A percentile compares a stretch with the other conserved stretches of the same genome.
Conservation (phyloP, 768 basidiomycete species). For the Termitomyces heimii region DNA sequence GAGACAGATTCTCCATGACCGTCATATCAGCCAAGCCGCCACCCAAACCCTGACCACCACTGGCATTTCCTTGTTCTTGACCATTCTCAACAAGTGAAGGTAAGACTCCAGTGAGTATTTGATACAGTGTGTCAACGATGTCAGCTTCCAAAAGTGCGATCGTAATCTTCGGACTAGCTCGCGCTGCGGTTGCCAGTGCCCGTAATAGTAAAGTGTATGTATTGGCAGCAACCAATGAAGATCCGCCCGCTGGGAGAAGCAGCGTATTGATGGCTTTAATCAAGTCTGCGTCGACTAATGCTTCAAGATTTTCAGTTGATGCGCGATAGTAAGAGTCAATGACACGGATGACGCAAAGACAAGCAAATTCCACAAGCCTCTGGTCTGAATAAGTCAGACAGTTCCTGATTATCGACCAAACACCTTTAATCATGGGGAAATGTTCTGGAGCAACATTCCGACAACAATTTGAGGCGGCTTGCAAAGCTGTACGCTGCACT, state of each 20-base stretch:
- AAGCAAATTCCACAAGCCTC: slow-evolving; percentile 95
- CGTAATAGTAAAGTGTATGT: slow-evolving; percentile 88
- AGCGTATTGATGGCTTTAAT: slow-evolving; percentile 83
- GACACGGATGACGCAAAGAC: slow-evolving; percentile 89
- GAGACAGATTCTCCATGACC: slow-evolving; percentile 95
- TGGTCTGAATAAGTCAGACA: slow-evolving; percentile 91
- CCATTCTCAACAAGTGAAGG: slow-evolving; percentile 55
- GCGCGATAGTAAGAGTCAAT: slow-evolving; percentile 89
- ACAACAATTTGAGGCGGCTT: slow-evolving; percentile 96
- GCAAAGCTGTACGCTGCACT: slow-evolving; percentile 93
- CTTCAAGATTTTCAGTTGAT: slow-evolving; percentile 81
- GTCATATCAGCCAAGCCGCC: slow-evolving; percentile 94
- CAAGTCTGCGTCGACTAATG: slow-evolving; percentile 71
- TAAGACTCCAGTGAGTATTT: slow-evolving; percentile 91
- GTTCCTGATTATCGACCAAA: slow-evolving; percentile 90
- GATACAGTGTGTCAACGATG: slow-evolving; percentile 88
- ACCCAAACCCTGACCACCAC: slow-evolving; percentile 71
- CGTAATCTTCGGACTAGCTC: slow-evolving; percentile 84
- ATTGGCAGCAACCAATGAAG: slow-evolving; percentile 77
- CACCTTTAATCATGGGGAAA: slow-evolving; percentile 82
- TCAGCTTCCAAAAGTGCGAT: slow-evolving; percentile 85
- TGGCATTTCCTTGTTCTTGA: slow-evolving; percentile 56
- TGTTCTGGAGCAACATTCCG: slow-evolving; percentile 86
- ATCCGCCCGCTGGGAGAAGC: slow-evolving; percentile 80
- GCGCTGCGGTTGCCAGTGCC: slow-evolving; percentile 82